Evolutionary conservation across 306 rosid species (phyloP).

Genomic region (Vigna hirtella): DNA sequence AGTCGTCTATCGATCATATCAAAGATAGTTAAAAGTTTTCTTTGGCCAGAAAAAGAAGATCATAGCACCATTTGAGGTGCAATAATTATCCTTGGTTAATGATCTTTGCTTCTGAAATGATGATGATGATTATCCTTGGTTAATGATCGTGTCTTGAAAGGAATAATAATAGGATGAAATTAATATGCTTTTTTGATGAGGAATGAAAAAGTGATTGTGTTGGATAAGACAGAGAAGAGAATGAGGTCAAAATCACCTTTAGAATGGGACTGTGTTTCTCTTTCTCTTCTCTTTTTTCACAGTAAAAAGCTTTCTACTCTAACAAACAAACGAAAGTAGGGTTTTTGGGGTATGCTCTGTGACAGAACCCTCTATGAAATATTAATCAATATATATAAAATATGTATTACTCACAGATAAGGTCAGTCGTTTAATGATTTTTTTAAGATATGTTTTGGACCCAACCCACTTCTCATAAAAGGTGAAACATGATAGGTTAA

Average conservation of each 20-base stretch:
- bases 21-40: too few relatives aligned
- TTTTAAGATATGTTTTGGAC: too few relatives aligned
- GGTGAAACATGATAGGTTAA: too few relatives aligned
- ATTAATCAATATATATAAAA: too few relatives aligned
- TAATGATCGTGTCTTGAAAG: constrained; percentile 40
- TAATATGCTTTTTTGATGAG: background rate
- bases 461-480: too few relatives aligned
- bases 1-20: too few relatives aligned
- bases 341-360: background rate
- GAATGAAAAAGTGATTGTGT: background rate
- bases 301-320: constrained; percentile 6
- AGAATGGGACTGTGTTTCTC: background rate
- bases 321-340: constrained; percentile 27
- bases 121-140: constrained; percentile 24
- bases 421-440: too few relatives aligned
- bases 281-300: background rate
- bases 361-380: background rate
- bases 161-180: background rate
- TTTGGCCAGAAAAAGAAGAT: too few relatives aligned
- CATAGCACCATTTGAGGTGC: constrained; percentile 31
- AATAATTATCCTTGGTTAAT: constrained; percentile 28
- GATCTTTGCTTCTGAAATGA: constrained; percentile 33
- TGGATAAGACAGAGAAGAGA: constrained; percentile 20
- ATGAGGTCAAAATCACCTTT: constrained; percentile 38
- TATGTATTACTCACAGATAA: too few relatives aligned